Evolutionary conservation across 129 eudicot species (phyloP), one percentile per base, ranked within the genome.

Genomic region (Tagetes patula): DNA sequence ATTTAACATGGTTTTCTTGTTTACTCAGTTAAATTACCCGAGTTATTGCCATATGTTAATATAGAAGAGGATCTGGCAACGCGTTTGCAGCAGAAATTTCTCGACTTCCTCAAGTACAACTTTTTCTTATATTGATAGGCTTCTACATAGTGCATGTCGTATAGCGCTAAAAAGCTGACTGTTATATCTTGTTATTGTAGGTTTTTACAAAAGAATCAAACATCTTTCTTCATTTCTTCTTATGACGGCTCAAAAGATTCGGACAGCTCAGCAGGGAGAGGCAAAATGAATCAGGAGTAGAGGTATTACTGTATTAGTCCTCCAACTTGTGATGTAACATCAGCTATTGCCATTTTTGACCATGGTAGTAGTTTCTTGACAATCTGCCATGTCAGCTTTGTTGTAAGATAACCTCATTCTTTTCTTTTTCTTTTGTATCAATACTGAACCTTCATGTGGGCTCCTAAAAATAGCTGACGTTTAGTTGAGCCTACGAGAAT

Each of bases 1-100:
- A 56, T 77, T 39, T 59, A 12, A 58, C 56, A 41, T 34, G 11
- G 36, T 55, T 69, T 2, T 54, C 36, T 60, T 79, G 73, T 68
- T 6, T 83, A 65, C 80, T 82, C 97, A 94, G 99, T 94, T 48
- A 94, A 94, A 84, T 79, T 94, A 79, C 99, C 97, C 0, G 97
- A 88, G 58, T 77, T 94, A 74, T 74, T 94, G 82, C 82, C 88
- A 48, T 84, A 79, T 42, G 84, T 82, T 67, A 86, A 86, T 82
- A 86, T 94, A 41, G 99, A 94, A 41, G 97, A 94, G 77, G 99
- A 86, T 81, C 79, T 96, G 5, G 76, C 82, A 32, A 69, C 68
- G 37, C 81, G 83, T 49, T 69, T 94, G 87, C 96, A 88, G 83
- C 96, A 88, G 83, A 90, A 90, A 46, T 65, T 94, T 79, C 80